Conservation (phyloP, 148 eudicot species). For the Cornus kousa region DNA sequence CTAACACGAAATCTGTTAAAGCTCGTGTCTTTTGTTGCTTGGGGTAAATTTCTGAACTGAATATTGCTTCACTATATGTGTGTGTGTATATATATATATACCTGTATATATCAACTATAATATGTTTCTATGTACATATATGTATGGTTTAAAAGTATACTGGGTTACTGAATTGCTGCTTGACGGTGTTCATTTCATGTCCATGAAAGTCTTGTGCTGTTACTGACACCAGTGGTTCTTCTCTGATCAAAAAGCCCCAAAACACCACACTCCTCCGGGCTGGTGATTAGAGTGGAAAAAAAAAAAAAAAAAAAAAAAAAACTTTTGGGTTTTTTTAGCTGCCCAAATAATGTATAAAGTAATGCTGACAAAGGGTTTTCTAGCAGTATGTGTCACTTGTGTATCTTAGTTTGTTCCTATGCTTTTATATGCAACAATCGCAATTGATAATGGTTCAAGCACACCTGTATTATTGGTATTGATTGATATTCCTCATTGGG, state of each 20-base stretch:
- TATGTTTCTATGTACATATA: background rate
- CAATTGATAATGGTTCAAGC: background rate
- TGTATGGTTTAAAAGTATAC: too few relatives aligned
- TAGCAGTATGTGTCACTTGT: too few relatives aligned
- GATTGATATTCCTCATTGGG: background rate
- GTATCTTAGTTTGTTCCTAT: too few relatives aligned
- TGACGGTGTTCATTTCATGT: background rate
- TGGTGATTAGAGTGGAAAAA: too few relatives aligned
- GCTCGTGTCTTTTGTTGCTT: constrained; percentile 3
- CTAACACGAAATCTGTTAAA: constrained; percentile 2
- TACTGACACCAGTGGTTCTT: too few relatives aligned
- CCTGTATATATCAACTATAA: background rate
- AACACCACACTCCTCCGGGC: too few relatives aligned
- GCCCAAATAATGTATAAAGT: background rate
- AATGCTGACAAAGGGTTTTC: too few relatives aligned
- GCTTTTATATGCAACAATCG: too few relatives aligned
- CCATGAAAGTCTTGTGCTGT: background rate
- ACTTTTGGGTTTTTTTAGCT: background rate
- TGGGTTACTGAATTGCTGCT: background rate
- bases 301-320: too few relatives aligned
- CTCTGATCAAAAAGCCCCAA: too few relatives aligned
- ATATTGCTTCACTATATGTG: background rate
- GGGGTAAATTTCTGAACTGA: constrained; percentile 1
- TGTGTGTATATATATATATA: too few relatives aligned
- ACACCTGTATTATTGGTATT: background rate